phyloP scores from a whole-genome alignment of 768 basidiomycete species.

The Dioszegia crocea region DNA sequence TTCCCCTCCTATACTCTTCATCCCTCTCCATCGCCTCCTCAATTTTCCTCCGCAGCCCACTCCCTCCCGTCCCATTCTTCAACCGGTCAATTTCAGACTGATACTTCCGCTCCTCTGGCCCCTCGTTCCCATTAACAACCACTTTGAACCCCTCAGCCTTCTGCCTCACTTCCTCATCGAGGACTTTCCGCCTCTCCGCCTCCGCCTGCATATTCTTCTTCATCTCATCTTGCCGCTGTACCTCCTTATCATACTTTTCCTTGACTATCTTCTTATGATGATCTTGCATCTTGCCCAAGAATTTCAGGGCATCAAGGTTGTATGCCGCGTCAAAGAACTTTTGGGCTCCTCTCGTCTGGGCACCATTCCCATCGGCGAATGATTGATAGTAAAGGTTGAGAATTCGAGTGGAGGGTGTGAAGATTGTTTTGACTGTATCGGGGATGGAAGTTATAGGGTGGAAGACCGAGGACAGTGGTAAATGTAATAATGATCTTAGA shows the following conservation, averaged over 20 bases:
- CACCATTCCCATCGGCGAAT: constrained; percentile 33
- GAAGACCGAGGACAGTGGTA: constrained; percentile 33
- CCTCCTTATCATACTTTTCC: constrained; percentile 15
- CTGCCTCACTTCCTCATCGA: constrained; percentile 54
- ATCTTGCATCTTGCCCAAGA: constrained; percentile 23
- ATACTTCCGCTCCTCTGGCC: not conserved
- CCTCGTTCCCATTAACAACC: no score
- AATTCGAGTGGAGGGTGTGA: constrained; percentile 21
- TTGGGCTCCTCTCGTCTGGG: constrained; percentile 17
- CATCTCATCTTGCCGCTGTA: constrained; percentile 16
- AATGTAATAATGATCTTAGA: constrained; percentile 25
- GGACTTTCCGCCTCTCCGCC: constrained; percentile 26
- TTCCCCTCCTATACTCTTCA: constrained; percentile 6
- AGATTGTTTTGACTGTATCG: constrained; percentile 11
- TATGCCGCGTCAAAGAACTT: constrained; percentile 15
- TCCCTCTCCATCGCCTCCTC: constrained; percentile 11
- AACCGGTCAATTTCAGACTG: not conserved
- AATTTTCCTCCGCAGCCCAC: constrained; percentile 4
- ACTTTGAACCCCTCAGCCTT: constrained; percentile 79
- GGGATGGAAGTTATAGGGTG: constrained; percentile 34
- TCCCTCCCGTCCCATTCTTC: not conserved
- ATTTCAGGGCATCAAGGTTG: constrained; percentile 17
- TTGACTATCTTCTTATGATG: constrained; percentile 16
- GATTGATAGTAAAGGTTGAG: constrained; percentile 22
- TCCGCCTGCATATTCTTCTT: constrained; percentile 10